Evolutionary conservation across 805 yeast genomes (phyloP).

Genomic region (Candida andamanensis): DNA sequence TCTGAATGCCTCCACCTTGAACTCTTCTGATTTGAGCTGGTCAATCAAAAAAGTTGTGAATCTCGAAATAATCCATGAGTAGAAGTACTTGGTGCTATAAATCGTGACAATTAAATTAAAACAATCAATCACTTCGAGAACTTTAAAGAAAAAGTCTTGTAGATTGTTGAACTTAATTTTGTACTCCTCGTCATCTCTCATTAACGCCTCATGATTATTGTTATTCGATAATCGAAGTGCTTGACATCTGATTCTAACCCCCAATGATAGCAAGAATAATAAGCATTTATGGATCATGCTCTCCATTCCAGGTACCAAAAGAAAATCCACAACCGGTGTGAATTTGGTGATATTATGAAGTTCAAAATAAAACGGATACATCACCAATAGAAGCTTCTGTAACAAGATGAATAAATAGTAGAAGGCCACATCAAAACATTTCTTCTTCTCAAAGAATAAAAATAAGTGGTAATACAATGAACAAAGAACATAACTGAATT

Average conservation of each 20-base stretch:
- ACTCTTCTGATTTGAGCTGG: conserved; percentile 1
- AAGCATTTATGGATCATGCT: conserved; percentile 23
- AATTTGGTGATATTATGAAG: conserved; percentile 28
- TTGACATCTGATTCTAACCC: conserved; percentile 13
- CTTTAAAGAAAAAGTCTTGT: conserved; percentile 1
- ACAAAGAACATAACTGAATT: conserved; percentile 20
- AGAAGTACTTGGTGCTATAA: conserved; percentile 7
- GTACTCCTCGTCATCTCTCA: conserved; percentile 1
- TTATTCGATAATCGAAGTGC: neutral
- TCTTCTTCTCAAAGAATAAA: conserved; percentile 32
- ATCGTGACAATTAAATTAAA: conserved; percentile 3
- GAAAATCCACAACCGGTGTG: conserved; percentile 35
- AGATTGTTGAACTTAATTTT: conserved; percentile 1
- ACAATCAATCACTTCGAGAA: conserved; percentile 1
- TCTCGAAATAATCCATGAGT: conserved; percentile 6
- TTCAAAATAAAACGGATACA: conserved; percentile 26
- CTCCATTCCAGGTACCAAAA: conserved; percentile 35
- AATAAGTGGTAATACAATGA: conserved; percentile 30
- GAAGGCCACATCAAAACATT: conserved; percentile 25
- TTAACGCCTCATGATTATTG: conserved; percentile 1
- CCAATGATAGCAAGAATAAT: conserved; percentile 13
- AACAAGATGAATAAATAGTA: conserved; percentile 27
- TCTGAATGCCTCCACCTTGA: neutral
- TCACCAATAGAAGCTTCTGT: conserved; percentile 21
- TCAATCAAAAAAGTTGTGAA: neutral